Base-by-base conservation (phyloP, 169 alveolate species). In the Cryptosporidium sp. region DNA sequence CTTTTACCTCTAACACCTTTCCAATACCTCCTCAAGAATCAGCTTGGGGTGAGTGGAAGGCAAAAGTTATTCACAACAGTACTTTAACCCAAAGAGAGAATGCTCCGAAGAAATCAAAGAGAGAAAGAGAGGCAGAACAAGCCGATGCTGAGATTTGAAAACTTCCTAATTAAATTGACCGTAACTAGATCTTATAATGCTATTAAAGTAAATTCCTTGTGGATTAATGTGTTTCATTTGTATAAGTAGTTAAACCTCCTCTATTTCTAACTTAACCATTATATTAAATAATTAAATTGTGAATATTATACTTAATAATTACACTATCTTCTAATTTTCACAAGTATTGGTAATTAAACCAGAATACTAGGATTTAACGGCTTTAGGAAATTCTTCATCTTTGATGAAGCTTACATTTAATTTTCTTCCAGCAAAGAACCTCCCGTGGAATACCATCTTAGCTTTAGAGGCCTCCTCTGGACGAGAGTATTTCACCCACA, bases 21-120 rank as follows among this genome's bases (percentile, higher is more conserved):
- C 94, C 85, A 62, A 94, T 73, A 37, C 95, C 75, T 73, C 95
- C 94, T 67, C 92, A 94, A 37, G 95, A 91, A 42, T 85, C 94
- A 3, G 98, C 98, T 12, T 96, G 98, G 98, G 95, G 93, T 48
- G 98, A 96, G 72, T 96, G 98, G 98, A 96, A 96, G 94, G 98
- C 97, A 21, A 97, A 96, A 73, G 98, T 94, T 12, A 96, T 96
- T 52, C 97, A 96, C 84, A 97, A 96, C 85, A 96, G 97, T 10
- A 92, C 94, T 69, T 94, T 95, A 18, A 94, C 98, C 12, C 97
- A 95, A 87, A 96, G 95, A 73, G 94, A 94, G 62, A 93, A 94
- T n/a, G 97, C 94, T 35, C 92, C 95, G 10, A 96, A 96, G 37
- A 92, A 96, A 61, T 94, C 94, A 85, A 95, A 87, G 73, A 95